A percentile compares a stretch with the other conserved stretches of the same genome.
phyloP scores from a whole-genome alignment of 495 filamentous ascomycete genomes.

The Hapsidospora chrysogenum region DNA sequence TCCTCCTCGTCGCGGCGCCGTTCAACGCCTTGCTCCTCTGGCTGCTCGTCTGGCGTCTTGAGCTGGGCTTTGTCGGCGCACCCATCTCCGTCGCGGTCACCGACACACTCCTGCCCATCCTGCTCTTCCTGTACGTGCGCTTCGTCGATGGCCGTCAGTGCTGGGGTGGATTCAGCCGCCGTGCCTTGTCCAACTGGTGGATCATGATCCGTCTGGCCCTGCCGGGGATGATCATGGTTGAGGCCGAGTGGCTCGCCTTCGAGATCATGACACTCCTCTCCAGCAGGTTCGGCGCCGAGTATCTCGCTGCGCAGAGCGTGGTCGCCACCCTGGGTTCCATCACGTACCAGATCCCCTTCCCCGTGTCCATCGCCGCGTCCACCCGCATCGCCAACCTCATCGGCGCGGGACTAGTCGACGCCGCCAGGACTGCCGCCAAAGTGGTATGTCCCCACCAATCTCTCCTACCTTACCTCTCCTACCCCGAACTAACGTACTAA shows the following conservation, averaged over 20 bases:
- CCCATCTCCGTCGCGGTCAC: slow-evolving; percentile 37
- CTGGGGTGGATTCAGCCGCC: slow-evolving; percentile 36
- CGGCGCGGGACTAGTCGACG: slow-evolving; percentile 29
- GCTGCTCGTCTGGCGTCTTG: slow-evolving; percentile 49
- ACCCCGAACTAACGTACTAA: not conserved
- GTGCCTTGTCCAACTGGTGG: slow-evolving; percentile 33
- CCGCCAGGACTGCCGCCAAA: slow-evolving; percentile 46
- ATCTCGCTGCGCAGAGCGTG: slow-evolving; percentile 50
- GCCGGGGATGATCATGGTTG: slow-evolving; percentile 38
- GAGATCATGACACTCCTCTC: slow-evolving; percentile 38
- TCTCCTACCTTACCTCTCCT: not conserved
- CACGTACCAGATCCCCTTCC: slow-evolving; percentile 52
- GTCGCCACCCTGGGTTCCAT: slow-evolving; percentile 42
- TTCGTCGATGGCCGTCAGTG: slow-evolving; percentile 31
- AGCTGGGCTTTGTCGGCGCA: slow-evolving; percentile 41
- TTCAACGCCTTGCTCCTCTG: slow-evolving; percentile 60
- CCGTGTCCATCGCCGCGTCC: slow-evolving; percentile 43
- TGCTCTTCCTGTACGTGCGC: slow-evolving; percentile 33
- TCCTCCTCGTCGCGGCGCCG: slow-evolving; percentile 52
- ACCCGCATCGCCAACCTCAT: slow-evolving; percentile 51
- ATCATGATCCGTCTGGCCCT: slow-evolving; percentile 39
- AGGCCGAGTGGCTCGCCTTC: slow-evolving; percentile 40
- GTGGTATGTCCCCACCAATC: slow-evolving; percentile 21
- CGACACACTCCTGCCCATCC: slow-evolving; percentile 32
- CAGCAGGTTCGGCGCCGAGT: slow-evolving; percentile 27